These are phyloP conservation scores for Aciculoconidium aculeatum DNA, from an alignment of 805 yeast species.

Conservation along the genomic window DNA sequence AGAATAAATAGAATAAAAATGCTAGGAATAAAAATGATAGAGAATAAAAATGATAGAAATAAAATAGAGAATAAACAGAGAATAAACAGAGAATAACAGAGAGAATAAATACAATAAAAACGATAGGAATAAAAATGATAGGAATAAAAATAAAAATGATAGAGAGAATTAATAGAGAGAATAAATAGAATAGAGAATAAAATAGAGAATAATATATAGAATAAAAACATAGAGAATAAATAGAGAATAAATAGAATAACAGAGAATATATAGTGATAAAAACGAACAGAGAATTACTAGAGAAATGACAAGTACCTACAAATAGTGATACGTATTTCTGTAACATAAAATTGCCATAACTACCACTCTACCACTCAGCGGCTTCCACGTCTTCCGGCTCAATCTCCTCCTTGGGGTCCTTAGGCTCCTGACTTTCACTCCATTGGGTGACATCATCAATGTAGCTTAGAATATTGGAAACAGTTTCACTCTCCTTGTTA, in stretches of 20 bases:
- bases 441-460: constrained; percentile 97
- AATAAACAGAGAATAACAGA: not conserved
- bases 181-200: too few species aligned
- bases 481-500: constrained; percentile 60
- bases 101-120: not conserved
- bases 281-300: too few species aligned
- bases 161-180: too few species aligned
- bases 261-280: too few species aligned
- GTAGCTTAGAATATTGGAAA: constrained; percentile 79
- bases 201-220: too few species aligned
- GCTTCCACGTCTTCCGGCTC: constrained; percentile 7
- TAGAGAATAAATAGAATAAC: too few species aligned
- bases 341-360: too few species aligned
- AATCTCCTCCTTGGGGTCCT: constrained; percentile 68
- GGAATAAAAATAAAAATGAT: not conserved
- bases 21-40: not conserved
- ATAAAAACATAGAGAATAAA: too few species aligned
- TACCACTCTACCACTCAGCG: too few species aligned
- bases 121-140: not conserved
- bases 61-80: not conserved
- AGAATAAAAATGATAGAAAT: not conserved
- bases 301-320: too few species aligned
- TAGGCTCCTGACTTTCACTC: constrained; percentile 95
- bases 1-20: too few species aligned
- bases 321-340: too few species aligned